Conservation (phyloP, 352 stramenopile species). For the Pythium angustatum region DNA sequence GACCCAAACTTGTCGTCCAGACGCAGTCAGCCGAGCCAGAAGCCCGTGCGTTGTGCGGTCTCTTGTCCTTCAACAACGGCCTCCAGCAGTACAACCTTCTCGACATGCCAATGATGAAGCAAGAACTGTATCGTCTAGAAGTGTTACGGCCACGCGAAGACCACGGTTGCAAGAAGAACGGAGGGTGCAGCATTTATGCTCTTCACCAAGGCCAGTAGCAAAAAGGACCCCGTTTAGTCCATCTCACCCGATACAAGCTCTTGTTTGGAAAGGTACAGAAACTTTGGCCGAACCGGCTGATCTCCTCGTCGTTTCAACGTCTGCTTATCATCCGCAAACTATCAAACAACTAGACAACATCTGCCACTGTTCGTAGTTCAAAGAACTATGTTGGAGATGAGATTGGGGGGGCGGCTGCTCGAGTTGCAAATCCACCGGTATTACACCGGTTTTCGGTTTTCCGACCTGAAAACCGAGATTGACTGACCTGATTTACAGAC, state of each 20-base stretch:
- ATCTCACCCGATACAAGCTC: not conserved
- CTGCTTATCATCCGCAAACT: not conserved
- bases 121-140: not conserved
- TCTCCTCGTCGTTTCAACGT: not conserved
- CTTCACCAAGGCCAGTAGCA: not conserved
- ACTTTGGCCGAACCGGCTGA: not conserved
- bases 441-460: not conserved
- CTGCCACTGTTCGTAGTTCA: slow-evolving; percentile 4
- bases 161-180: not conserved
- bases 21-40: slow-evolving; percentile 2
- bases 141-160: not conserved
- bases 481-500: too few species aligned
- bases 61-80: slow-evolving; percentile 4
- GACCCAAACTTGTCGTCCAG: not conserved
- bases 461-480: not conserved
- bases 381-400: not conserved
- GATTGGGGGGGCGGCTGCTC: not conserved
- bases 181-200: not conserved
- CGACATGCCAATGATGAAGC: not conserved
- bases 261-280: not conserved
- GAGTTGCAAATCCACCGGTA: not conserved
- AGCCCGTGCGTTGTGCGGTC: not conserved
- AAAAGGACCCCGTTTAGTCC: not conserved
- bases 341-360: not conserved
- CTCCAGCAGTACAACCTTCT: not conserved